Evolutionary conservation across 768 basidiomycete genomes (phyloP), one percentile per base, ranked within the genome.

Genomic region (Dictyophora rubrovolvata): DNA sequence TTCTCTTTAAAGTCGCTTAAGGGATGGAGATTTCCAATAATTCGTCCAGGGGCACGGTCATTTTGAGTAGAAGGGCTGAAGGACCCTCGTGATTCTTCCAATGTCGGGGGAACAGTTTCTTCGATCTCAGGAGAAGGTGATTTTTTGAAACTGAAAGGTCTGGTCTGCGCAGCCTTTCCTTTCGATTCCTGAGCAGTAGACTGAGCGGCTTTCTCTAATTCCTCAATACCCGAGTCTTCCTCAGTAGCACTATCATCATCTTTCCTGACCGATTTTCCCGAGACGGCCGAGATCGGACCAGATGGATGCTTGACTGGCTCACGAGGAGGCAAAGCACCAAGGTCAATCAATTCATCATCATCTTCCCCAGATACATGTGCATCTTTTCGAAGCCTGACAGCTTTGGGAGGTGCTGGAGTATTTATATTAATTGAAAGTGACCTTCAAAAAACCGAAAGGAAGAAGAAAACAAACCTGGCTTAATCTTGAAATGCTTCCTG

Each of bases 1-100:
- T 89, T 87, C 64, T 77, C 74, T 61, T 75, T 73, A 73, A 94
- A 96, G 69, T 95, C 93, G 50, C 74, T 73, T 54, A 94, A 73
- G 1, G 93, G 93, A 63, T 77, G 75, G 0, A 84, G 82, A 42
- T 76, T 80, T 9, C 89, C 87, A 42, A 95, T 82, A 55, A 94
- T 86, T 52, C 89, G 74, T 5, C 88, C 88, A 0, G 82, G 78
- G 16, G 80, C 82, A 14, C 80, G 78, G 28, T 79, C 80, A 16
- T 74, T 75, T 59, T 84, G 79, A 14, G 60, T 73, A 68, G 59
- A 65, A 59, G 23, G 62, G 34, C 60, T 59, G 51, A 46, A 35
- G 33, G 62, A 54, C 5, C 52, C 56, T 36, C 62, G 63, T 16
- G 65, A 63, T 20, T 60, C 47, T 33, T 82, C 80, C 28, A 75